Percentiles rank a stretch among this genome's conserved stretches.
Conservation (phyloP, 2,329 filamentous ascomycete genomes). For the Fusarium tupiense region DNA sequence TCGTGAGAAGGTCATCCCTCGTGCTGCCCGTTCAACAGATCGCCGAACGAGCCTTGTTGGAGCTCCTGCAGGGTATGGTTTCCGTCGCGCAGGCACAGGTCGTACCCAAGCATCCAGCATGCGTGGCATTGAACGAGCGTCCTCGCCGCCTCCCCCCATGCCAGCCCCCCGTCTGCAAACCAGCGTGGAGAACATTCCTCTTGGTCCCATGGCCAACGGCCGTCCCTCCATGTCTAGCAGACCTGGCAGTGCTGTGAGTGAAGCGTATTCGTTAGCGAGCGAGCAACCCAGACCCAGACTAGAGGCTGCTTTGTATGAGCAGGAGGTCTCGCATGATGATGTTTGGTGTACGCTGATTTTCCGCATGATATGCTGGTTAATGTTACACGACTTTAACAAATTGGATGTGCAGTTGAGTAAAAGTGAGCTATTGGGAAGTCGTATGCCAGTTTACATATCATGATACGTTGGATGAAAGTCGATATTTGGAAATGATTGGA, state of each 20-base stretch:
- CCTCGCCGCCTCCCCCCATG: slow-evolving; percentile 12
- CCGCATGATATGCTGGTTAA: slow-evolving; percentile 67
- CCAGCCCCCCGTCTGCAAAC: slow-evolving; percentile 21
- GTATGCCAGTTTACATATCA: slow-evolving; percentile 65
- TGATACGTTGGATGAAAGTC: slow-evolving; percentile 2
- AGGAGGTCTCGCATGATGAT: slow-evolving; percentile 48
- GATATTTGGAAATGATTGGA: neutral
- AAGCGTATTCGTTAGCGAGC: slow-evolving; percentile 15
- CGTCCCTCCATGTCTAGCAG: slow-evolving; percentile 10
- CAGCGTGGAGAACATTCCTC: slow-evolving; percentile 13
- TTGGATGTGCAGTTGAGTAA: slow-evolving; percentile 63
- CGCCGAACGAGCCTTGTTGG: slow-evolving; percentile 41
- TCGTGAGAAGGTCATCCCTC: slow-evolving; percentile 51
- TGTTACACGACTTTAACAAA: slow-evolving; percentile 66
- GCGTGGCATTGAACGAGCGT: slow-evolving; percentile 14
- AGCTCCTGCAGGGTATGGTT: slow-evolving; percentile 33
- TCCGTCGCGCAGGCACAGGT: slow-evolving; percentile 35
- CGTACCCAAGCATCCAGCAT: slow-evolving; percentile 40
- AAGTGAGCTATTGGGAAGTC: slow-evolving; percentile 63
- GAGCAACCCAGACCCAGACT: slow-evolving; percentile 6
- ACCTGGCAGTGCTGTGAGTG: slow-evolving; percentile 26
- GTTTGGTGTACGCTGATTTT: slow-evolving; percentile 67
- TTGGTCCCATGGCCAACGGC: slow-evolving; percentile 12
- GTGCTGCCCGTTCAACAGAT: slow-evolving; percentile 44
- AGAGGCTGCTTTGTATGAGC: slow-evolving; percentile 31